A percentile compares a stretch with the other conserved stretches of the same genome.
Conservation (phyloP, 495 filamentous ascomycete species). For the Staphylotrichum tortipilum region DNA sequence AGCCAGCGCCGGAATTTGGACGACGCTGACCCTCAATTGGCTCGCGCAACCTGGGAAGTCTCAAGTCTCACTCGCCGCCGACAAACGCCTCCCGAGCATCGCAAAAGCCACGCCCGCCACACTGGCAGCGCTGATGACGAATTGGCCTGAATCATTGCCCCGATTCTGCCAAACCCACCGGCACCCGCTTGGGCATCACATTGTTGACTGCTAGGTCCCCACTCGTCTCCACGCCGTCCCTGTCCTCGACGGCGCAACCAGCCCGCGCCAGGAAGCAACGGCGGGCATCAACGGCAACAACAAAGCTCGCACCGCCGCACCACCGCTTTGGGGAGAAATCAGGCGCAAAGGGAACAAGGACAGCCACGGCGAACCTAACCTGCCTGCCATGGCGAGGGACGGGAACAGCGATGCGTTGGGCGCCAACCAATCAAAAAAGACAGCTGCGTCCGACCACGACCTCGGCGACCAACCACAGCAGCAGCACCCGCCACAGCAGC, state of each 20-base stretch:
- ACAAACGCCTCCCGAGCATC: too few species aligned
- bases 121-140: too few species aligned
- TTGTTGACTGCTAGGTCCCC: too few species aligned
- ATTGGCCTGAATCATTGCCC: too few species aligned
- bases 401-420: constrained; percentile 24
- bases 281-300: too few species aligned
- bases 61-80: too few species aligned
- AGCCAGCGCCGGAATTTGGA: too few species aligned
- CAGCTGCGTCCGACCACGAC: constrained; percentile 28
- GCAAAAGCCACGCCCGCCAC: too few species aligned
- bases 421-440: constrained; percentile 43
- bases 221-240: neutral
- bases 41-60: too few species aligned
- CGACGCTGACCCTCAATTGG: too few species aligned
- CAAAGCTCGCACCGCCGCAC: neutral
- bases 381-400: constrained; percentile 23
- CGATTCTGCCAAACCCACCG: too few species aligned
- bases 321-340: neutral
- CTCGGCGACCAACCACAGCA: constrained; percentile 27
- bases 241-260: neutral
- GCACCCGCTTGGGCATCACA: neutral
- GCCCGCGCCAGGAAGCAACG: neutral
- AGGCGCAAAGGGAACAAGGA: neutral
- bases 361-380: neutral
- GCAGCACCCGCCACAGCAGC: constrained; percentile 17